Percentiles rank a stretch among this genome's conserved stretches.
These are phyloP conservation scores for Diaporthe sp. DNA, from an alignment of 2,329 filamentous ascomycete species.

Conservation along the genomic window DNA sequence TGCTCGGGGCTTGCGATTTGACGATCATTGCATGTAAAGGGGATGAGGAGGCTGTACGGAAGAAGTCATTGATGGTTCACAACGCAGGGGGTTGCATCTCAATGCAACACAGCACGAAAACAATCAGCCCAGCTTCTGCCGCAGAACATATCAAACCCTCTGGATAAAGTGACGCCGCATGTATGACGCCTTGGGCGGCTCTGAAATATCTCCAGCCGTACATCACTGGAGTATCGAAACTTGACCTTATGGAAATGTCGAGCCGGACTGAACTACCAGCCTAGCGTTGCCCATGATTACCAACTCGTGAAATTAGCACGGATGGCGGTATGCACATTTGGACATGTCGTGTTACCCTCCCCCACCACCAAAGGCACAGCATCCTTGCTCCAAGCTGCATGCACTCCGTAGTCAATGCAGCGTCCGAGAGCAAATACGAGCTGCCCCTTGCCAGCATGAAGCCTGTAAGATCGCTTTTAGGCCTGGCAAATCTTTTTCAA, in stretches of 20 bases:
- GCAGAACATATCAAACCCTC: neutral
- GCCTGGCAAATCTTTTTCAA: neutral
- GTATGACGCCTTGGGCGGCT: neutral
- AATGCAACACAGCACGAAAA: neutral
- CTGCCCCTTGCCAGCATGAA: too few relatives aligned
- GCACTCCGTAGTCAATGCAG: neutral
- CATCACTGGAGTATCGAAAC: neutral
- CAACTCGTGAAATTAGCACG: neutral
- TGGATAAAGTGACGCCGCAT: neutral
- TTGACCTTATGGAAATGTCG: neutral
- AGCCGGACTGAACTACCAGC: neutral
- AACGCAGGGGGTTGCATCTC: neutral
- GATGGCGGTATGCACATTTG: neutral
- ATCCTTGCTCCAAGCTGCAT: neutral
- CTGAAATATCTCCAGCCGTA: neutral
- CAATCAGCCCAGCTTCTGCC: neutral
- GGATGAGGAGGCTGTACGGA: neutral
- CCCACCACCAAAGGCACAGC: neutral
- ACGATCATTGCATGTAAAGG: slow-evolving; percentile 3
- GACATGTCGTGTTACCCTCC: neutral
- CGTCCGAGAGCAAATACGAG: neutral
- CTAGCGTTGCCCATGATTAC: neutral
- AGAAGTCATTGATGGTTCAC: neutral
- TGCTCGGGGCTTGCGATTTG: neutral
- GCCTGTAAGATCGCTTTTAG: neutral